These are phyloP conservation scores for Wickerhamiella pararugosa DNA, from an alignment of 1,139 yeast genomes.

Conservation along the genomic window DNA sequence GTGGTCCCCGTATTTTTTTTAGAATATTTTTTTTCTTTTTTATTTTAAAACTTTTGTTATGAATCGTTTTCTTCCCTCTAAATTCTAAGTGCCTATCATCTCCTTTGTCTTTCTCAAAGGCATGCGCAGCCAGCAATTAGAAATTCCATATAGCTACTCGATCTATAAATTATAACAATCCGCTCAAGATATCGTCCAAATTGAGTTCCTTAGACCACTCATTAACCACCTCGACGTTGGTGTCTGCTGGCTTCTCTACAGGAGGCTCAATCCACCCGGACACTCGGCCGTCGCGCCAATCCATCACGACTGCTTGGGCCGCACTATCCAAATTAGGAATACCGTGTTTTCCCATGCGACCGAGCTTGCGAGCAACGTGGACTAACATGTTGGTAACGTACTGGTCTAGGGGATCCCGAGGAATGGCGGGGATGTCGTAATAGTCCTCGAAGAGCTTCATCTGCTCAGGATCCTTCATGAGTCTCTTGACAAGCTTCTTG, in stretches of 20 bases:
- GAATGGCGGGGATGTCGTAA: slow-evolving; percentile 69
- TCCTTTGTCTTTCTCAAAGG: too few relatives aligned
- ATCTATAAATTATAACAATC: not conserved
- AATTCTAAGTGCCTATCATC: too few relatives aligned
- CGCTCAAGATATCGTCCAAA: slow-evolving; percentile 57
- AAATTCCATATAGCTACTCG: not conserved
- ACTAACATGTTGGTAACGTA: slow-evolving; percentile 62
- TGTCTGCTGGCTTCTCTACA: slow-evolving; percentile 30
- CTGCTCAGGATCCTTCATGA: slow-evolving; percentile 45
- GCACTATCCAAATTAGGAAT: slow-evolving; percentile 80
- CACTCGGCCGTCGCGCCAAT: slow-evolving; percentile 95
- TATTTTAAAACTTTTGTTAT: too few relatives aligned
- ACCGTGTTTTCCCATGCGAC: slow-evolving; percentile 88
- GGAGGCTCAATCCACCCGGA: slow-evolving; percentile 85
- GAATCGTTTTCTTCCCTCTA: too few relatives aligned
- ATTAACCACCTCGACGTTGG: slow-evolving; percentile 70
- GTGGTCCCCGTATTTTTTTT: too few relatives aligned
- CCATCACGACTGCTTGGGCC: slow-evolving; percentile 68
- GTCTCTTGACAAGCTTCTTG: slow-evolving; percentile 55
- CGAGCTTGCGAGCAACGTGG: slow-evolving; percentile 84
- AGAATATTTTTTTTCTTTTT: too few relatives aligned
- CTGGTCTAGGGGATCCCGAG: slow-evolving; percentile 22
- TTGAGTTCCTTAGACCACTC: slow-evolving; percentile 93
- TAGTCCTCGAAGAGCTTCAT: slow-evolving; percentile 56
- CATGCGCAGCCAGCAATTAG: not conserved